phyloP scores from a whole-genome alignment of 371 early-diverging fungal species.

The Rhizopus arrhizus region DNA sequence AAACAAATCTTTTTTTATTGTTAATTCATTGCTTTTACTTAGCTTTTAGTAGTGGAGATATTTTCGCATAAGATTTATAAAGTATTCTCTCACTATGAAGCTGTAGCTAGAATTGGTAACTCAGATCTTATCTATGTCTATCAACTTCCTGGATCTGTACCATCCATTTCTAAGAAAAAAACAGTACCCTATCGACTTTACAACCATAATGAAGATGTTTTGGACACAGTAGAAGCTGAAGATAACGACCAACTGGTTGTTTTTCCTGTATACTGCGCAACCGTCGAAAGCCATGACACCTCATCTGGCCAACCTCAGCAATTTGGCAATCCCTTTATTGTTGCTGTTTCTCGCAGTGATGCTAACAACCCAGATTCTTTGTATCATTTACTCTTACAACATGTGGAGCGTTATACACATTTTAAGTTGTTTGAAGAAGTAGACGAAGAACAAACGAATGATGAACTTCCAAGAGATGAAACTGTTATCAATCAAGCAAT shows the following conservation, averaged over 20 bases:
- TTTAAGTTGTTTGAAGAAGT: conserved; percentile 50
- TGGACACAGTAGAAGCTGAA: not conserved
- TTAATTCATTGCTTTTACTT: conserved; percentile 36
- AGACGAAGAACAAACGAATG: not conserved
- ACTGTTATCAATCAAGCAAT: conserved; percentile 3
- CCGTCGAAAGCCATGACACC: conserved; percentile 15
- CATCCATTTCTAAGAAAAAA: conserved; percentile 15
- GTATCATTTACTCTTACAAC: conserved; percentile 35
- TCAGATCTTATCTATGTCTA: conserved; percentile 72
- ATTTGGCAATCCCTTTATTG: conserved; percentile 47
- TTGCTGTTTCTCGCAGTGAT: conserved; percentile 37
- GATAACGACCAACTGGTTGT: conserved; percentile 34
- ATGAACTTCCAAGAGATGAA: conserved; percentile 10
- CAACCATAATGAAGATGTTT: conserved; percentile 10
- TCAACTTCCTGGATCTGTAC: conserved; percentile 56
- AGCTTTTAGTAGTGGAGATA: conserved; percentile 57
- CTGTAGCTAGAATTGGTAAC: conserved; percentile 58
- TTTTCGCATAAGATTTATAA: conserved; percentile 65
- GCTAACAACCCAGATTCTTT: conserved; percentile 29
- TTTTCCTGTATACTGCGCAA: conserved; percentile 50
- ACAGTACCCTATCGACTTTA: conserved; percentile 6
- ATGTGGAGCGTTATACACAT: conserved; percentile 42
- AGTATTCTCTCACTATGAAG: conserved; percentile 62
- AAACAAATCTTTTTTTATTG: not conserved
- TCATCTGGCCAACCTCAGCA: conserved; percentile 15